These are phyloP conservation scores for Sutorius australiensis DNA, from an alignment of 768 basidiomycete species.

Conservation along the genomic window DNA sequence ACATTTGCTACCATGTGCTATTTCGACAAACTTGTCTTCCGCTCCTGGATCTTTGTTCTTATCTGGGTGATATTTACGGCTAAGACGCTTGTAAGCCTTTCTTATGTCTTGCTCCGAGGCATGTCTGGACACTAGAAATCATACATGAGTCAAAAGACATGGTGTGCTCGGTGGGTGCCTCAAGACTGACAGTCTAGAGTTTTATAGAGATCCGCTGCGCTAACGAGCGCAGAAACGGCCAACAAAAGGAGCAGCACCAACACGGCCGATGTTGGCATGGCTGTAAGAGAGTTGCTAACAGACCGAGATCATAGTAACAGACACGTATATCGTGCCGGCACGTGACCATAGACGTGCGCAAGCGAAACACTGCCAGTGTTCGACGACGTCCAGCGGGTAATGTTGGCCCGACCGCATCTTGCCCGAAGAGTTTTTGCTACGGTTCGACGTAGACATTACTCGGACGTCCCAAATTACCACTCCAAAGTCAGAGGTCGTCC, in stretches of 20 bases:
- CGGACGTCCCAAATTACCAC: constrained; percentile 25
- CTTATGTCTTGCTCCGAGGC: constrained; percentile 88
- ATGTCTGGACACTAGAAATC: constrained; percentile 54
- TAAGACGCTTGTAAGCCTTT: constrained; percentile 87
- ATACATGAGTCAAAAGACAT: constrained; percentile 21
- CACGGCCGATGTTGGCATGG: constrained; percentile 28
- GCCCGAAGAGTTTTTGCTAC: neutral
- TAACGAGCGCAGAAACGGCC: constrained; percentile 28
- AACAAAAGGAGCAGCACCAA: constrained; percentile 29
- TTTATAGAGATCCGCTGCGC: constrained; percentile 78
- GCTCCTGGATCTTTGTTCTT: constrained; percentile 86
- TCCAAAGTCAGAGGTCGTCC: constrained; percentile 40
- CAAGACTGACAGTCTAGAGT: constrained; percentile 67
- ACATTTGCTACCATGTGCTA: constrained; percentile 69
- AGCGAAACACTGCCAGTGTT: neutral
- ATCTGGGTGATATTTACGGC: constrained; percentile 90
- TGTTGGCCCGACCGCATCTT: constrained; percentile 16
- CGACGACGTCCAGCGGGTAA: constrained; percentile 1
- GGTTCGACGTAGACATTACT: constrained; percentile 16
- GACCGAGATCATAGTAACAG: constrained; percentile 4
- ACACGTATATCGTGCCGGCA: constrained; percentile 31
- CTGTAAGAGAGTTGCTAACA: neutral
- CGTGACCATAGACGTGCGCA: constrained; percentile 17
- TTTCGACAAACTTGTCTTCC: constrained; percentile 84
- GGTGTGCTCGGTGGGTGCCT: constrained; percentile 28